Percentiles rank a stretch among this genome's conserved stretches.
phyloP scores from a whole-genome alignment of 1,284 basidiomycete genomes.

The Puccinia brachypodii region DNA sequence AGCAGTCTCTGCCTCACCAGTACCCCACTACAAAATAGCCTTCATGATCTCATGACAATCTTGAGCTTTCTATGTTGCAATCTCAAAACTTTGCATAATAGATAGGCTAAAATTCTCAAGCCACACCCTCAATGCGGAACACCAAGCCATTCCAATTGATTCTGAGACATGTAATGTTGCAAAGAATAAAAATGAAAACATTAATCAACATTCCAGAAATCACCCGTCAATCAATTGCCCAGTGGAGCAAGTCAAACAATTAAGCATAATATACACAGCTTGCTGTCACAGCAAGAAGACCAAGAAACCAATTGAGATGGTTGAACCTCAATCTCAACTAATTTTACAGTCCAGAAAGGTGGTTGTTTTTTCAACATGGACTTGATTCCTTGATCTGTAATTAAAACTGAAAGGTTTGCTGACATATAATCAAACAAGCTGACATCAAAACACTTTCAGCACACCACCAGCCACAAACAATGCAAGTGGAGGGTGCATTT shows the following conservation, averaged over 20 bases:
- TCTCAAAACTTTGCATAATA: constrained; percentile 55
- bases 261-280: neutral
- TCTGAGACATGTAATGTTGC: constrained; percentile 7
- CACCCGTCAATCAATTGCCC: neutral
- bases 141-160: neutral
- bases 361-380: constrained; percentile 15
- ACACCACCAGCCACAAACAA: no score
- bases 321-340: neutral
- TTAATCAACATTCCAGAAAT: neutral
- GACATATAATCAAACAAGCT: no score
- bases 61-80: constrained; percentile 90
- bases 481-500: no score
- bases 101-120: neutral
- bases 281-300: neutral
- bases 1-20: constrained; percentile 91
- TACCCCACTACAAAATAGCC: constrained; percentile 97
- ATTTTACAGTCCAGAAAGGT: neutral
- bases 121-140: neutral
- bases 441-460: no score
- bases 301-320: neutral
- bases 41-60: constrained; percentile 94
- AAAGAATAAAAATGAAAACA: neutral
- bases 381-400: constrained; percentile 8
- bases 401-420: no score
- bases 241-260: neutral